Evolutionary conservation across 495 filamentous ascomycete genomes (phyloP), one percentile per base, ranked within the genome.

Genomic region (Neurospora sp.): DNA sequence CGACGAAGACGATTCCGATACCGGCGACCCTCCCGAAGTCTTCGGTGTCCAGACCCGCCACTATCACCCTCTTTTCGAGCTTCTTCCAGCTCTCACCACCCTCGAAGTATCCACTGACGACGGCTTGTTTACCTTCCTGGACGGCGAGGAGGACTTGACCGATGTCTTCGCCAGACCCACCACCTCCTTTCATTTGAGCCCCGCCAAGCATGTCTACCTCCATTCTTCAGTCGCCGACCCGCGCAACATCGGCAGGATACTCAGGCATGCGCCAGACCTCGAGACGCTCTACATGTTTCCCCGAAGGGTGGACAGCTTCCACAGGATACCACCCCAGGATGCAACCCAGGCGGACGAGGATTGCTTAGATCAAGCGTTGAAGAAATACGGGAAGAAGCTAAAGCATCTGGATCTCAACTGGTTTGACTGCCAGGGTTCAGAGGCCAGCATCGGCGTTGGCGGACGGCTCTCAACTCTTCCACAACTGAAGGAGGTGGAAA

Each of bases 241-340:
- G 24, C 45, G 45, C 31, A 71, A 80, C 69, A 72, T 82, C 5
- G 54, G 76, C 72, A 73, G 76, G 0, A 45, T 82, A 34, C 73
- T 82, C 45, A 59, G 39, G 3, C 77, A 80, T 73, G 78, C 78
- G 24, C 78, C 79, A 2, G 34, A 75, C 10, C 77, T 81, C 39
- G 72, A 81, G 71, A 81, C 79, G 2, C 76, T 82, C 17, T 81
- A 82, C 78, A 75, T 82, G 74, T 69, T 71, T 5, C 76, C 80
- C 15, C 76, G 78, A 34, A 62, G 69, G 11, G 76, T 75, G 21
- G 70, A 42, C 8, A n/a, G 21, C 11, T 45, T 48, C 62, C 45
- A 73, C 36, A 15, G 31, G 39, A 39, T 62, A 34, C 59, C 70
- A 10, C 38, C 48, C 4, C 38, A 70, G 24, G 42, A 39, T 40